These are phyloP conservation scores for Moniliophthora roreri DNA, from an alignment of 1,284 basidiomycete species.

Conservation along the genomic window DNA sequence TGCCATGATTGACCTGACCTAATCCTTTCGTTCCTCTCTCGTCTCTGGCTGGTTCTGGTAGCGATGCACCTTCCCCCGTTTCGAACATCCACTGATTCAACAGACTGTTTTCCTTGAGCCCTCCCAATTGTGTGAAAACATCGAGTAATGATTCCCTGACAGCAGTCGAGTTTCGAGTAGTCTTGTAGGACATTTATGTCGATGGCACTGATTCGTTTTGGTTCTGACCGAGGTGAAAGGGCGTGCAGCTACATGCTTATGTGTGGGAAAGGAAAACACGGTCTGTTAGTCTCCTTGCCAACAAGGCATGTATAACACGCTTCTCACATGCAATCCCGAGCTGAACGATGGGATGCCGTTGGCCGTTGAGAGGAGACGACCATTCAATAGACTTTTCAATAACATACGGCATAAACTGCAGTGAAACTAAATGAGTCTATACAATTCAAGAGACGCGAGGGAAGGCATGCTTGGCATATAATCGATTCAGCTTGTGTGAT, in stretches of 20 bases:
- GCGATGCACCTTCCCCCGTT: background rate
- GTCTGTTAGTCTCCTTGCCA: too few relatives aligned
- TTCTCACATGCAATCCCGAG: too few relatives aligned
- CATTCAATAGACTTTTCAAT: too few relatives aligned
- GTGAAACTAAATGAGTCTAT: too few relatives aligned
- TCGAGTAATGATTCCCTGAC: conserved; percentile 30
- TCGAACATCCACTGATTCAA: conserved; percentile 31
- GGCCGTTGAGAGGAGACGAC: too few relatives aligned
- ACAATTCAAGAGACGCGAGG: too few relatives aligned
- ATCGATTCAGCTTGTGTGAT: background rate
- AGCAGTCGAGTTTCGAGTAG: conserved; percentile 17
- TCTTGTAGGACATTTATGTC: background rate
- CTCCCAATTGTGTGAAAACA: conserved; percentile 30
- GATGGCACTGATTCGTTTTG: background rate
- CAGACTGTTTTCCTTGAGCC: conserved; percentile 28
- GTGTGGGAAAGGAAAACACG: too few relatives aligned
- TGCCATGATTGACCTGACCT: background rate
- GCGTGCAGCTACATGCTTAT: too few relatives aligned
- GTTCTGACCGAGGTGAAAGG: background rate
- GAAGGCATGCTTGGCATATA: background rate
- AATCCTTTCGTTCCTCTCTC: background rate
- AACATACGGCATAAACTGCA: too few relatives aligned
- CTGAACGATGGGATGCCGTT: too few relatives aligned
- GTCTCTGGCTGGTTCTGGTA: background rate
- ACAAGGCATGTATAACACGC: too few relatives aligned